phyloP scores from a whole-genome alignment of 2,329 filamentous ascomycete species.

The Orbilia quercus region DNA sequence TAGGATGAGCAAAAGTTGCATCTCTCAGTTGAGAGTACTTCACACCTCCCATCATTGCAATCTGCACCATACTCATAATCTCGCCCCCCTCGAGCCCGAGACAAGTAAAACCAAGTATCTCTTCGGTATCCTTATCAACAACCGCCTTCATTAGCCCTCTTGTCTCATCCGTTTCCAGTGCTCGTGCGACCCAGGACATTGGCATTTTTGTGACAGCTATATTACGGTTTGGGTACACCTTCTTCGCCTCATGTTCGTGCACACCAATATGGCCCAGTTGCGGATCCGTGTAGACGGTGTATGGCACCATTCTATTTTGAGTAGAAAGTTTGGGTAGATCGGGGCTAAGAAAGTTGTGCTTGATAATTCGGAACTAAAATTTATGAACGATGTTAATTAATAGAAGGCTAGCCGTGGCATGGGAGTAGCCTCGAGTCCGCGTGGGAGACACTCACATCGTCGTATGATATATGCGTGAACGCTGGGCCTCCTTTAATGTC shows the following conservation, averaged over 20 bases:
- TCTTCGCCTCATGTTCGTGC: constrained; percentile 64
- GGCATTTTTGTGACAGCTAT: constrained; percentile 67
- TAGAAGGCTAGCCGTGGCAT: background rate
- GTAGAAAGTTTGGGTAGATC: constrained; percentile 59
- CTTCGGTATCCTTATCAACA: constrained; percentile 66
- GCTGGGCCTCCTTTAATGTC: constrained; percentile 68
- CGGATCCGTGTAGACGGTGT: constrained; percentile 69
- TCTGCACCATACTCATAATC: constrained; percentile 69
- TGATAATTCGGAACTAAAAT: constrained; percentile 66
- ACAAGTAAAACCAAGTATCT: constrained; percentile 69
- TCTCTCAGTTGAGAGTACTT: constrained; percentile 66
- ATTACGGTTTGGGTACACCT: constrained; percentile 59
- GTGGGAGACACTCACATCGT: constrained; percentile 63
- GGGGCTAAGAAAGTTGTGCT: constrained; percentile 64
- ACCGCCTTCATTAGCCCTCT: constrained; percentile 69
- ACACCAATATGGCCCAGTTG: constrained; percentile 69
- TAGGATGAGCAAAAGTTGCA: constrained; percentile 68
- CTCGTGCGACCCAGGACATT: constrained; percentile 67
- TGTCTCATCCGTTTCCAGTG: constrained; percentile 68
- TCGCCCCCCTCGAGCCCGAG: constrained; percentile 68
- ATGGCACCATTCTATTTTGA: constrained; percentile 64
- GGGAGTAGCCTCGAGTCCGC: background rate
- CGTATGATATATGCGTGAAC: constrained; percentile 70
- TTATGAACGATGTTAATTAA: too few relatives aligned
- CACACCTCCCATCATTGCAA: constrained; percentile 67